phyloP scores from a whole-genome alignment of 768 basidiomycete species.

The Candolleomyces efflorescens region DNA sequence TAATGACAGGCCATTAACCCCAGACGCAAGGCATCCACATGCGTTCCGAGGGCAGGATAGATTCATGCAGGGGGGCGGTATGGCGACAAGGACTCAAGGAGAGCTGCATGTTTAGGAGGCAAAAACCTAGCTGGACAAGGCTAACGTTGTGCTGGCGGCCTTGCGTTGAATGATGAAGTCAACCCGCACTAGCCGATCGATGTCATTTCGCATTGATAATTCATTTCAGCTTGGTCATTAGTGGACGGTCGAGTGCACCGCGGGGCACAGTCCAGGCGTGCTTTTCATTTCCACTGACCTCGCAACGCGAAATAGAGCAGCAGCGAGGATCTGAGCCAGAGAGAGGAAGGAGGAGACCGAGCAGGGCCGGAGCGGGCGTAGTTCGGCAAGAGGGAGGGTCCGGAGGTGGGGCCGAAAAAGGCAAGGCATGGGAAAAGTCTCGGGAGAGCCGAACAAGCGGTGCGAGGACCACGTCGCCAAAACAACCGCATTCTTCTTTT shows the following conservation, averaged over 20 bases:
- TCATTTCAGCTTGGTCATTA: too few relatives aligned
- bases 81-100: too few relatives aligned
- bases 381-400: neutral
- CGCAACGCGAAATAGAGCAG: neutral
- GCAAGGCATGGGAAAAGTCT: neutral
- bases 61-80: too few relatives aligned
- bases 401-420: neutral
- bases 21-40: too few relatives aligned
- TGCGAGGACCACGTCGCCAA: neutral
- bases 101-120: too few relatives aligned
- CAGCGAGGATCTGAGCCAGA: neutral
- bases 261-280: neutral
- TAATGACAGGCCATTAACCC: too few relatives aligned
- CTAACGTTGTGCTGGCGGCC: too few relatives aligned
- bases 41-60: too few relatives aligned
- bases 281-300: neutral
- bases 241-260: neutral
- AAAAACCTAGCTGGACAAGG: too few relatives aligned
- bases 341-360: neutral
- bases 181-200: too few relatives aligned
- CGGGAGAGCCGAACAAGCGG: neutral
- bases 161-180: too few relatives aligned
- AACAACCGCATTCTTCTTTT: neutral
- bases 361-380: neutral
- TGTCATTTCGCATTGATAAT: too few relatives aligned